Base-by-base conservation (phyloP, 1,284 basidiomycete species). In the Leccinum pallidistipes region DNA sequence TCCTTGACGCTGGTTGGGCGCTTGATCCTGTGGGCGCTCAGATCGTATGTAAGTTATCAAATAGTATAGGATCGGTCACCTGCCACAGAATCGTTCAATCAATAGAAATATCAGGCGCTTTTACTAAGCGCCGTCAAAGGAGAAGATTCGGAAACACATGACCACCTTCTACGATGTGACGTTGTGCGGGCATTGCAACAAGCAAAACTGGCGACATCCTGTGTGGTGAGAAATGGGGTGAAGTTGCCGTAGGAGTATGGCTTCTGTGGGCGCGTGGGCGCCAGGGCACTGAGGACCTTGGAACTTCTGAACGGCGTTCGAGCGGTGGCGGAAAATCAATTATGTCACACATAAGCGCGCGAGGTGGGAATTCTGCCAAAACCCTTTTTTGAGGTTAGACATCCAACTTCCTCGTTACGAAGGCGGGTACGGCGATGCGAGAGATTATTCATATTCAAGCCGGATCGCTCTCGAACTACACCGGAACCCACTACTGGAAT, bases 401-500 rank as follows among this genome's bases (percentile, higher is more conserved):
- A 16, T 38, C 18, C 36, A 40, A 9, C 34, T 27, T 27, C 24
- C 47, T 9, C 5, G 5, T 18, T 24, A 16, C 12, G 29, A 49
- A 29, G n/a, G 36, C 18, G 21, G 14, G 34, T 8, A 9, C 51
- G 32, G n/a, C 54, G 36, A 91, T 92, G 90, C 85, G 81, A 68
- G 91, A 92, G 69, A 90, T 92, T 65, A 74, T 92, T 63, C 87
- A 92, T 70, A 78, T 92, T 57, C 90, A 92, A 73, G 87, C 87
- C 1, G 90, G 90, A 51, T 74, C 79, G 34, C 67, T 83, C 54
- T 81, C 90, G 18, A 92, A 92, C 69, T 83, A 86, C 69, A 75
- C 83, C 24, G 89, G 88, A 56, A 84, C 88, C 0, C 91, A 92
- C 69, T 92, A 90, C 68, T 92, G 89, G 88, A 92, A 92, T 69